Percentiles rank a stretch among this genome's conserved stretches.
These are phyloP conservation scores for Boletus pseudopeckii DNA, from an alignment of 768 basidiomycete genomes.

Conservation along the genomic window DNA sequence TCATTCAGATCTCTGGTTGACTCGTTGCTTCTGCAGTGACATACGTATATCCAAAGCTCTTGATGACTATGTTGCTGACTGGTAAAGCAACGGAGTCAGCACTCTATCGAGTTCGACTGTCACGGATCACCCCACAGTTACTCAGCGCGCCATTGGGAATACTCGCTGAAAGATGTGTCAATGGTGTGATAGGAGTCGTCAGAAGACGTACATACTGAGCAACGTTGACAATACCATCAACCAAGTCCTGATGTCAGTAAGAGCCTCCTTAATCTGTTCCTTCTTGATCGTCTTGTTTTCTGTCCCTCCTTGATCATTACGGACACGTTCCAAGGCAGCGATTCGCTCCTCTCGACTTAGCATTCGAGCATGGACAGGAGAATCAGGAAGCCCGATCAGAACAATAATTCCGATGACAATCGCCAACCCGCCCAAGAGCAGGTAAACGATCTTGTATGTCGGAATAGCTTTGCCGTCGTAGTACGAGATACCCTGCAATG, in stretches of 20 bases:
- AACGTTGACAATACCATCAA: slow-evolving; percentile 56
- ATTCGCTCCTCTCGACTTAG: slow-evolving; percentile 58
- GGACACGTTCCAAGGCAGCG: slow-evolving; percentile 61
- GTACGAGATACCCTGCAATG: slow-evolving; percentile 51
- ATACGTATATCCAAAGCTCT: slow-evolving; percentile 62
- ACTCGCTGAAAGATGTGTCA: slow-evolving; percentile 41
- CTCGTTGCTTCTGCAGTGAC: slow-evolving; percentile 13
- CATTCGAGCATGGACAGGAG: slow-evolving; percentile 56
- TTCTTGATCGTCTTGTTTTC: slow-evolving; percentile 58
- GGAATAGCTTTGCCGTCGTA: slow-evolving; percentile 45
- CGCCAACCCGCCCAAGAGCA: slow-evolving; percentile 58
- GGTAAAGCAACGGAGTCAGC: not conserved
- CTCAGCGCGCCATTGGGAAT: slow-evolving; percentile 63
- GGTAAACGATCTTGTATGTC: slow-evolving; percentile 60
- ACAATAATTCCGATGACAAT: slow-evolving; percentile 55
- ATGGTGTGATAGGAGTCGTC: not conserved
- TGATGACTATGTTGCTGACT: slow-evolving; percentile 64
- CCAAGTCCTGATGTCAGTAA: slow-evolving; percentile 59
- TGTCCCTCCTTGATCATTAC: slow-evolving; percentile 63
- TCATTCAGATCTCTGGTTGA: not conserved
- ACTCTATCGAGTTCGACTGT: not conserved
- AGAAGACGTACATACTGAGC: slow-evolving; percentile 41
- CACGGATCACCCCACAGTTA: slow-evolving; percentile 47
- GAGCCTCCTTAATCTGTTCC: slow-evolving; percentile 54
- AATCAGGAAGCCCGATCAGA: slow-evolving; percentile 61